Evolutionary conservation across 306 rosid genomes (phyloP), one percentile per base, ranked within the genome.

Genomic region (Dalbergia cultrata): DNA sequence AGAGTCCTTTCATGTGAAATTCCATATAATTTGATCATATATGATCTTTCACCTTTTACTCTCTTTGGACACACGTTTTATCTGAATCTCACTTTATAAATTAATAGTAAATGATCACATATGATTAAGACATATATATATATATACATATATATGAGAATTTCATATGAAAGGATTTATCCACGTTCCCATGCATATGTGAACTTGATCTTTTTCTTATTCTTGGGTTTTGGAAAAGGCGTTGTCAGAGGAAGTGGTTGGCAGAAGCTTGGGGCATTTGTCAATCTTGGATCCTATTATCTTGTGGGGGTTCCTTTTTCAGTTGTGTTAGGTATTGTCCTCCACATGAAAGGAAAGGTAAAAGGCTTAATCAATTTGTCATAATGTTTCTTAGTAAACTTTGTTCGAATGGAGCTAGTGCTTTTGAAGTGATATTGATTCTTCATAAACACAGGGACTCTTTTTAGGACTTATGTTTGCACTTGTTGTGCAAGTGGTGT

Each of bases 241-340:
- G 19, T 86, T 65, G 82, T 70, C 0, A 82, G 86, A 75, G 89
- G 89, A 75, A 75, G 85, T 66, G 89, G 86, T 16, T 75, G 89
- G 89, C 86, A 82, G 52, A 86, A 86, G 41, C 64, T 86, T 49
- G 89, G 89, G 11, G 85, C 89, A 49, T 70, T 7, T 75, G 76
- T 79, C 14, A 86, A 86, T 79, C 85, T 86, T 26, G 84, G 87
- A 57, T 75, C 87, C 3, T 82, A 64, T 66, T 86, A 86, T 71
- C 13, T 86, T 26, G 60, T 71, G 18, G 89, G 87, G 0, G 41
- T 86, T 71, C 89, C 89, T 59, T 35, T 59, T 9, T 43, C 89
- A 0, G 6, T 66, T 75, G 80, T 75, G 21, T 26, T 77, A 26
- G 67, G 84, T 35, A 70, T 82, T 63, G 80, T 75, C 72, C 34